A percentile compares a stretch with the other conserved stretches of the same genome.
phyloP scores from a whole-genome alignment of 2,329 filamentous ascomycete genomes.

The Penicillium digitatum region DNA sequence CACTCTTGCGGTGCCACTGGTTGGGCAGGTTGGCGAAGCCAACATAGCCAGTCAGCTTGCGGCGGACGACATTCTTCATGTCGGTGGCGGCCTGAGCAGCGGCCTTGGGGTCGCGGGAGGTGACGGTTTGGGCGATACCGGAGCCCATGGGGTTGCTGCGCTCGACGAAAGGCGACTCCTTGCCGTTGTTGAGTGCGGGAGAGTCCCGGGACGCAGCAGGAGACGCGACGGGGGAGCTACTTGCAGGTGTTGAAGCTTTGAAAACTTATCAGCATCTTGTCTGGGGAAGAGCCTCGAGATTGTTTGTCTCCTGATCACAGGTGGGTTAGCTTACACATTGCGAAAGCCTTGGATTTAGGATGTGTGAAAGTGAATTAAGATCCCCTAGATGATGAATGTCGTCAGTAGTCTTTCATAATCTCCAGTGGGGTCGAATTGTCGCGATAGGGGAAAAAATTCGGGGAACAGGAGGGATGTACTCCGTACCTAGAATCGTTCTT shows the following conservation, averaged over 20 bases:
- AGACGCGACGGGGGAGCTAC: constrained; percentile 32
- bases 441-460: constrained; percentile 10
- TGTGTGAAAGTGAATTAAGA: constrained; percentile 23
- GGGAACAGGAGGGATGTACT: constrained; percentile 5
- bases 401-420: constrained; percentile 9
- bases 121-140: constrained; percentile 56
- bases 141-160: constrained; percentile 56
- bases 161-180: constrained; percentile 54
- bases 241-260: constrained; percentile 35
- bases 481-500: constrained; percentile 14
- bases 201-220: constrained; percentile 35
- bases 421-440: constrained; percentile 12
- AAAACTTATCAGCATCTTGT: constrained; percentile 24
- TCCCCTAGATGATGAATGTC: constrained; percentile 27
- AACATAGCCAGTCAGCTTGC: constrained; percentile 97
- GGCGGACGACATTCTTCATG: constrained; percentile 91
- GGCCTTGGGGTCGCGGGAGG: constrained; percentile 61
- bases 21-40: constrained; percentile 98
- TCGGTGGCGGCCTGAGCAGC: constrained; percentile 57
- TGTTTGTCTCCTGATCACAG: background rate
- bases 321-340: constrained; percentile 39
- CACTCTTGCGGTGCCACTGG: constrained; percentile 99
- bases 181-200: constrained; percentile 47
- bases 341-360: constrained; percentile 25
- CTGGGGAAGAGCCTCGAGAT: constrained; percentile 2